Conservation (phyloP, 805 yeast genomes). For the Suhomyces vadensis region DNA sequence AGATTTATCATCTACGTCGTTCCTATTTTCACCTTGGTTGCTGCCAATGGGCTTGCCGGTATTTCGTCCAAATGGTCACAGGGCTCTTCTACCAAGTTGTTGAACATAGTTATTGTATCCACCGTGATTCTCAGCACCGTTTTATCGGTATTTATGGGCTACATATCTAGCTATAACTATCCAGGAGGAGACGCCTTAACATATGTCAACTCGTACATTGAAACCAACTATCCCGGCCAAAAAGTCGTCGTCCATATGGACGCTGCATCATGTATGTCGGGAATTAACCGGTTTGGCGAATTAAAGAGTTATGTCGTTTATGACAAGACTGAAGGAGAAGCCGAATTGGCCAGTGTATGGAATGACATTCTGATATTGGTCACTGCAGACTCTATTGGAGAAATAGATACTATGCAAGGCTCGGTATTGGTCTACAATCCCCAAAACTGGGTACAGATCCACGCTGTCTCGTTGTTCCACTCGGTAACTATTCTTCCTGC, state of each 20-base stretch:
- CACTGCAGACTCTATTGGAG: constrained; percentile 23
- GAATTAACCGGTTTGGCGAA: constrained; percentile 75
- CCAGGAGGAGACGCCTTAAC: constrained; percentile 84
- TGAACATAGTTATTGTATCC: constrained; percentile 24
- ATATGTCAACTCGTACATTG: constrained; percentile 48
- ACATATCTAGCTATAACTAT: constrained; percentile 72
- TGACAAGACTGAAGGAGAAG: constrained; percentile 71
- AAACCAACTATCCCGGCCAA: constrained; percentile 19
- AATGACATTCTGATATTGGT: constrained; percentile 32
- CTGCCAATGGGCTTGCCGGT: constrained; percentile 58
- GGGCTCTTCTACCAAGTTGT: constrained; percentile 26
- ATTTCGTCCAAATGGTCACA: constrained; percentile 20
- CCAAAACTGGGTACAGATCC: constrained; percentile 24
- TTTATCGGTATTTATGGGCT: constrained; percentile 53
- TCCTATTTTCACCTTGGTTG: constrained; percentile 66
- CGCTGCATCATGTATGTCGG: constrained; percentile 83
- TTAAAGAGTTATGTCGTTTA: constrained; percentile 48
- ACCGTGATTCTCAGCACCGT: constrained; percentile 31
- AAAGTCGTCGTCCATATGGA: constrained; percentile 65
- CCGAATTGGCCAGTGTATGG: constrained; percentile 32
- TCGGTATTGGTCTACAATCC: constrained; percentile 13
- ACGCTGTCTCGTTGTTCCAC: constrained; percentile 22
- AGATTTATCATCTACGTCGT: constrained; percentile 77
- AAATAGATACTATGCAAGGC: constrained; percentile 2
- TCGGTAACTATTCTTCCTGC: constrained; percentile 21